These are phyloP conservation scores for Phaeophleospora eucalypticola DNA, from an alignment of 2,329 filamentous ascomycete genomes.

Conservation along the genomic window DNA sequence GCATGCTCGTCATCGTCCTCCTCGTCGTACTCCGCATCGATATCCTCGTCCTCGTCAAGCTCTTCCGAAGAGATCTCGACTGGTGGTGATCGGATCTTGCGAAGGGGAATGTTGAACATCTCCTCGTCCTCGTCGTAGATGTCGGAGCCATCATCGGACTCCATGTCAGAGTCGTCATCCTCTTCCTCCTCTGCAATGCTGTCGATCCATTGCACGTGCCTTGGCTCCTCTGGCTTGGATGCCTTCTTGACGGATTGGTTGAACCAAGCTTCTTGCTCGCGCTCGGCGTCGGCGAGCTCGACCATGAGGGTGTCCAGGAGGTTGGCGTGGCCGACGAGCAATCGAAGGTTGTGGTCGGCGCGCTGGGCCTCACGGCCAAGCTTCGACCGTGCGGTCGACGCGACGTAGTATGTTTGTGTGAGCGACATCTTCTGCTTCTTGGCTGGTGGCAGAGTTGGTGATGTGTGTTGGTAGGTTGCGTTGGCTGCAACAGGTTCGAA, in stretches of 20 bases:
- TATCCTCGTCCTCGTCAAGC: conserved; percentile 37
- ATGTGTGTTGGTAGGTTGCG: conserved; percentile 42
- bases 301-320: conserved; percentile 92
- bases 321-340: conserved; percentile 97
- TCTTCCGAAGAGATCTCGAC: conserved; percentile 43
- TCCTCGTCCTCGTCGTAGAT: conserved; percentile 47
- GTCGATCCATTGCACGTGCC: conserved; percentile 85
- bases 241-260: conserved; percentile 86
- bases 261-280: conserved; percentile 96
- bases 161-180: conserved; percentile 61
- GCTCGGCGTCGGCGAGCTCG: conserved; percentile 86
- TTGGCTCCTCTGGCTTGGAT: conserved; percentile 55
- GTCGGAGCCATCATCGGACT: conserved; percentile 46
- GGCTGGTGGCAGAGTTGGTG: conserved; percentile 39
- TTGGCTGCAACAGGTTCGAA: conserved; percentile 45
- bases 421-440: conserved; percentile 88
- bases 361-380: conserved; percentile 86
- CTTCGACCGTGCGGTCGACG: conserved; percentile 94
- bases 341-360: conserved; percentile 88
- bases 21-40: conserved; percentile 41
- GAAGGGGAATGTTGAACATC: conserved; percentile 35
- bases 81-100: conserved; percentile 38
- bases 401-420: conserved; percentile 97
- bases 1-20: conserved; percentile 43
- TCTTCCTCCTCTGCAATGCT: conserved; percentile 71